A percentile compares a stretch with the other conserved stretches of the same genome.
Evolutionary conservation across 805 yeast genomes (phyloP).

Genomic region (Yamadazyma paraphyllophila): DNA sequence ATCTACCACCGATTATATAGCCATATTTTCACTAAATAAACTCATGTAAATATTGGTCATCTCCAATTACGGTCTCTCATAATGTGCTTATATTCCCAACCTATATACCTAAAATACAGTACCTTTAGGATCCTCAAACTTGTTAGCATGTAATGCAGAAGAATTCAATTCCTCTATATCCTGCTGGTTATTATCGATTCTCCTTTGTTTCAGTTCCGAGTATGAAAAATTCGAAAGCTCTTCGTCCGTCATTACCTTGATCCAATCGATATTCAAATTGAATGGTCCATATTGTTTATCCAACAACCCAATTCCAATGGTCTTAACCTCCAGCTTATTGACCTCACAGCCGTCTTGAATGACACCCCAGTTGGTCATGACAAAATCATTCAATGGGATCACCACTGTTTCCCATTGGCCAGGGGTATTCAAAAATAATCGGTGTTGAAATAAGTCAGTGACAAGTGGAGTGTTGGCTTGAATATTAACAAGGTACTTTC

Average conservation of each 20-base stretch:
- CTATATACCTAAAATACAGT: constrained; percentile 24
- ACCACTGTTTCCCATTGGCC: constrained; percentile 84
- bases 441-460: constrained; percentile 79
- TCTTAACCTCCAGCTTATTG: constrained; percentile 62
- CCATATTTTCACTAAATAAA: no score
- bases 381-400: constrained; percentile 74
- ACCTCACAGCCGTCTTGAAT: constrained; percentile 50
- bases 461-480: constrained; percentile 78
- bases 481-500: constrained; percentile 75
- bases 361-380: constrained; percentile 79
- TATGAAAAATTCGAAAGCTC: constrained; percentile 42
- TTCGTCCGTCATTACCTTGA: constrained; percentile 63
- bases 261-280: constrained; percentile 65
- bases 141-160: constrained; percentile 26
- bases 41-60: no score
- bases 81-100: no score
- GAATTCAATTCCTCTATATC: constrained; percentile 13
- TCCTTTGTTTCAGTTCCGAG: constrained; percentile 23
- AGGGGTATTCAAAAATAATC: constrained; percentile 67
- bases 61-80: no score
- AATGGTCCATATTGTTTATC: constrained; percentile 80
- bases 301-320: constrained; percentile 74
- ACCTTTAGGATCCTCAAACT: constrained; percentile 32
- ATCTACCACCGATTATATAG: no score
- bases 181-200: constrained; percentile 17